Conservation (phyloP, 1,139 yeast genomes). For the Saccharomyces hybrid region DNA sequence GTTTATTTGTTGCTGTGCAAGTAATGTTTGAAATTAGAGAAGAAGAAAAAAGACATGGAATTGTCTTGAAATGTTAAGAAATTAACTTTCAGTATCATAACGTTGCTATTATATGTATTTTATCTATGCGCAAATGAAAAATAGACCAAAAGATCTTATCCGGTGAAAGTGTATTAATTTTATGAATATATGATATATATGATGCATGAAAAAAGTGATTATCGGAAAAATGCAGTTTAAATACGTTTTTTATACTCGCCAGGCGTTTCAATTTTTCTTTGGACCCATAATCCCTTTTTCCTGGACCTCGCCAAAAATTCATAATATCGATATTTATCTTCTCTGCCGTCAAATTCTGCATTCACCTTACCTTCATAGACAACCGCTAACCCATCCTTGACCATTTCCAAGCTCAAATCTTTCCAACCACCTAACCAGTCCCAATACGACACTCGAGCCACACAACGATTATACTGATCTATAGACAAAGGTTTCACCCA, state of each 20-base stretch:
- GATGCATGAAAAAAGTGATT: not conserved
- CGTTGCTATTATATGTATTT: not conserved
- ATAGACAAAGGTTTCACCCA: conserved; percentile 68
- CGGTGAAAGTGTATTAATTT: not conserved
- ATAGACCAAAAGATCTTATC: not conserved
- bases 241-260: conserved; percentile 58
- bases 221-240: not conserved
- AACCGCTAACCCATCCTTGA: conserved; percentile 71
- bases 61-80: conserved; percentile 63
- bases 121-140: not conserved
- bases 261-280: conserved; percentile 58
- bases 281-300: conserved; percentile 66
- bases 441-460: conserved; percentile 69
- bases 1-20: conserved; percentile 77
- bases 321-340: conserved; percentile 46
- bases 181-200: not conserved
- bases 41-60: conserved; percentile 72
- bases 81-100: not conserved
- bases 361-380: conserved; percentile 77
- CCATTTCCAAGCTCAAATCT: conserved; percentile 84
- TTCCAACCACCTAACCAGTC: conserved; percentile 54
- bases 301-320: conserved; percentile 54
- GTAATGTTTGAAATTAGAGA: conserved; percentile 92
- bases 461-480: conserved; percentile 87
- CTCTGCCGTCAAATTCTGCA: conserved; percentile 80